Base-by-base conservation (phyloP, 106 monocot genomes). In the Dendrobium huoshanense region DNA sequence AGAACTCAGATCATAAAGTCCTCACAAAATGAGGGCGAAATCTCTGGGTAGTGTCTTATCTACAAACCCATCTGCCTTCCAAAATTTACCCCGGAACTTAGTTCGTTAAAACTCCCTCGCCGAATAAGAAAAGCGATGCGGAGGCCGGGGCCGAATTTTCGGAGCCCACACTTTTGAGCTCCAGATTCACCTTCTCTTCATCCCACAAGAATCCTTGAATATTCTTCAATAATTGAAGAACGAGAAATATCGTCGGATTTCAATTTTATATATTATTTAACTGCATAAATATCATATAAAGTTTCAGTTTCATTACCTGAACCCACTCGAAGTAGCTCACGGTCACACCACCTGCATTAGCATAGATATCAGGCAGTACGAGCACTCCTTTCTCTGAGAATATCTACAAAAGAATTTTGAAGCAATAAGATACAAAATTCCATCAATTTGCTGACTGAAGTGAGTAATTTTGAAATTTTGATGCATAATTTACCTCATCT, bases 171-270 rank as follows among this genome's bases (percentile, higher is more conserved):
- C n/a, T n/a, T 33, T 89, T 78, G 9, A 96, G 90, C 86, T 94
- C 94, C 51, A 44, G 51, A 55, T 94, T 96, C 55, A 96, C 96
- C 83, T 92, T 94, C 7, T 92, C 94, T 79, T 96, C 94, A 55
- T 90, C 92, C 96, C 96, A 96, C 96, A 92, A 88, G 83, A 94
- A 96, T 37, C 96, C 96, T 92, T 96, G 96, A 44, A 96, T 96
- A 81, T 96, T 96, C 96, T 96, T 75, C 75, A 78, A 44, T 37
- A 81, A 37, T 37, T 15, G 5, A 3, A 51, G 77, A 24, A 7
- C 24, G 65, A 74, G 16, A 70, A 70, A 29, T 4, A 37, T 37
- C 33, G 16, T 70, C 37, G 4, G 37, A 70, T 70, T 70, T 37
- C 7, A 70, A 37, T 37, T 70, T 15, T 37, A 37, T 18, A 8